Evolutionary conservation across 441 rosid species (phyloP), one percentile per base, ranked within the genome.

Genomic region (Brassica hybrid): DNA sequence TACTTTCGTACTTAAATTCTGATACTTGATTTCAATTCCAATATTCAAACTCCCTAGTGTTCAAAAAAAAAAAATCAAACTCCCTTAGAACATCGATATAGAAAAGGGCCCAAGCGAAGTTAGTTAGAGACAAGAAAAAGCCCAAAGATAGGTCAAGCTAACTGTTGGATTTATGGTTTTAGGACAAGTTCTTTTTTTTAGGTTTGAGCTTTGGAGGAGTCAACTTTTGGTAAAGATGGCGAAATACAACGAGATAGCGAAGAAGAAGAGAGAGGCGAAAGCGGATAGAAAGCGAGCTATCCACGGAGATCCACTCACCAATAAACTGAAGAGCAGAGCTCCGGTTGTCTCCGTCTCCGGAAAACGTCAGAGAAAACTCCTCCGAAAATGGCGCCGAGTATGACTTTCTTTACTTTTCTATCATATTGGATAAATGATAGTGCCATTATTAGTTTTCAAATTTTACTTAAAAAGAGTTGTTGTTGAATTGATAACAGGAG

Each of bases 351-450:
- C 93, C 30, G 41, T 88, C 79, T 91, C 97, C 21, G 93, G 97
- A 2, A 94, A 94, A 82, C 97, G 97, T 72, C 80, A 89, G 83
- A 88, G 81, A 65, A 92, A 92, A 87, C 88, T 89, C 73, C 80
- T 88, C 32, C 91, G 86, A 71, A 84, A 88, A 82, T 88, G 91
- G 92, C 96, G 88, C 72, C 78, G 90, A 72, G 97, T 89, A 73
- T 71, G 85, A 36, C 1, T 4, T 19, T 8, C 64, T 9, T 52
- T 63, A 11, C 4, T 57, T 10, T 56, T 17, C 0, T 19, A 14
- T 50, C 18, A 18, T 50, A 1, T 50, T 14, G 8, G 57, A 16
- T 52, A 6, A 10, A 7, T 52, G 21, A 16, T 18, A 56, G 18
- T 30, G 48, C 70, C 41, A 21, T 5, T 13, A 21, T 5, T 13